A percentile compares a stretch with the other conserved stretches of the same genome.
These are phyloP conservation scores for Sugiyamaella chiloensis DNA, from an alignment of 805 yeast genomes.

Conservation along the genomic window DNA sequence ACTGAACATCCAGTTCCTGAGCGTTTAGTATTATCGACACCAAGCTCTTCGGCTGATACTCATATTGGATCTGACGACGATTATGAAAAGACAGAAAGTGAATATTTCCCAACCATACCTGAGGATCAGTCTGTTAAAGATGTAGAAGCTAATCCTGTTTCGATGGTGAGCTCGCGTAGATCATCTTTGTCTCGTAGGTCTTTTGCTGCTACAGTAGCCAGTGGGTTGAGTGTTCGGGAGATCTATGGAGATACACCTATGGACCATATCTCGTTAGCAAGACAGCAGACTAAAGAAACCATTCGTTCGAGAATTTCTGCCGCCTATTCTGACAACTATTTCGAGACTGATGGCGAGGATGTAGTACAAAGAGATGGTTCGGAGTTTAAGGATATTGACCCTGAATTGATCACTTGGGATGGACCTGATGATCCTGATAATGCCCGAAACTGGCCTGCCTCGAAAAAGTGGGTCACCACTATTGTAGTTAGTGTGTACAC, in stretches of 20 bases:
- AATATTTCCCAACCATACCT: slow-evolving; percentile 5
- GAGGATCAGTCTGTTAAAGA: not conserved
- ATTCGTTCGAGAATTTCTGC: slow-evolving; percentile 37
- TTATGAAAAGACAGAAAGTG: slow-evolving; percentile 6
- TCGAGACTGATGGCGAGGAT: slow-evolving; percentile 26
- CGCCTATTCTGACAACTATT: slow-evolving; percentile 21
- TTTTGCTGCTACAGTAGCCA: slow-evolving; percentile 9
- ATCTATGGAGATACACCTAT: slow-evolving; percentile 42
- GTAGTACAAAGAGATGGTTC: slow-evolving; percentile 42
- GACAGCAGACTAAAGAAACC: slow-evolving; percentile 46
- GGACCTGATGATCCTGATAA: slow-evolving; percentile 56
- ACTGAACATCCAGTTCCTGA: not conserved
- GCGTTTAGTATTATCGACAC: slow-evolving; percentile 1
- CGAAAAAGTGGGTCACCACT: slow-evolving; percentile 43
- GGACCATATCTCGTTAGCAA: slow-evolving; percentile 38
- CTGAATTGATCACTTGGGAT: slow-evolving; percentile 68
- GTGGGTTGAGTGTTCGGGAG: slow-evolving; percentile 29
- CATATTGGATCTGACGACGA: not conserved
- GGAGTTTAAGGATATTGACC: slow-evolving; percentile 54
- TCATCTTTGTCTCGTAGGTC: slow-evolving; percentile 5
- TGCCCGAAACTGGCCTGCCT: slow-evolving; percentile 60
- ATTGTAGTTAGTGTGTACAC: slow-evolving; percentile 52
- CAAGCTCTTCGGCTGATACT: slow-evolving; percentile 5
- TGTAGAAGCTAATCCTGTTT: not conserved
- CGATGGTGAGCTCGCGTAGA: slow-evolving; percentile 2